Evolutionary conservation across 768 basidiomycete genomes (phyloP).

Genomic region (Suillus hirtellus): DNA sequence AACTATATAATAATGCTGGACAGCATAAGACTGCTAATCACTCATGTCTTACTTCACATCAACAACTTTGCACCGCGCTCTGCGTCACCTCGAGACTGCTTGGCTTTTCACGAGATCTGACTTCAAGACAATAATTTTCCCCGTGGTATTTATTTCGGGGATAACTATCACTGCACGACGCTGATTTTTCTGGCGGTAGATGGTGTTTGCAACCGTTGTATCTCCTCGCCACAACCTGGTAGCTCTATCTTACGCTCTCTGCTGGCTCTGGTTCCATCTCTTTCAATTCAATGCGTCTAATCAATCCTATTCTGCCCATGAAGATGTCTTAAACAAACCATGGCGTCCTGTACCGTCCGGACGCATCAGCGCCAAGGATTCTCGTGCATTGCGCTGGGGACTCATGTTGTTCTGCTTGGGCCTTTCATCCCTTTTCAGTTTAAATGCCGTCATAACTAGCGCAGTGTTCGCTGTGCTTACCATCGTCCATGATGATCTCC

Average conservation of each 20-base stretch:
- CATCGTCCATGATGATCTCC: slow-evolving; percentile 33
- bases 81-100: slow-evolving; percentile 24
- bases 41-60: neutral
- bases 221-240: slow-evolving; percentile 3
- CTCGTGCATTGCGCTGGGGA: slow-evolving; percentile 33
- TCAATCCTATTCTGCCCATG: slow-evolving; percentile 27
- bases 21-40: neutral
- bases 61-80: neutral
- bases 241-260: slow-evolving; percentile 7
- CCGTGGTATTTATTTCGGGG: slow-evolving; percentile 26
- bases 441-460: slow-evolving; percentile 19
- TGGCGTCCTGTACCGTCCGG: slow-evolving; percentile 40
- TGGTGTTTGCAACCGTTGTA: slow-evolving; percentile 11
- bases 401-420: slow-evolving; percentile 30
- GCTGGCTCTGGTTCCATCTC: slow-evolving; percentile 35
- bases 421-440: slow-evolving; percentile 23
- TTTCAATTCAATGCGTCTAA: slow-evolving; percentile 37
- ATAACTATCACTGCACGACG: neutral
- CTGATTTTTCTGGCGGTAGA: slow-evolving; percentile 11
- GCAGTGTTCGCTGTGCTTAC: slow-evolving; percentile 23
- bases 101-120: slow-evolving; percentile 39
- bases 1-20: neutral
- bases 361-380: slow-evolving; percentile 25
- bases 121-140: slow-evolving; percentile 36
- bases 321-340: slow-evolving; percentile 37